phyloP scores from a whole-genome alignment of 257 asterid genomes.

The Craterostigma plantagineum region DNA sequence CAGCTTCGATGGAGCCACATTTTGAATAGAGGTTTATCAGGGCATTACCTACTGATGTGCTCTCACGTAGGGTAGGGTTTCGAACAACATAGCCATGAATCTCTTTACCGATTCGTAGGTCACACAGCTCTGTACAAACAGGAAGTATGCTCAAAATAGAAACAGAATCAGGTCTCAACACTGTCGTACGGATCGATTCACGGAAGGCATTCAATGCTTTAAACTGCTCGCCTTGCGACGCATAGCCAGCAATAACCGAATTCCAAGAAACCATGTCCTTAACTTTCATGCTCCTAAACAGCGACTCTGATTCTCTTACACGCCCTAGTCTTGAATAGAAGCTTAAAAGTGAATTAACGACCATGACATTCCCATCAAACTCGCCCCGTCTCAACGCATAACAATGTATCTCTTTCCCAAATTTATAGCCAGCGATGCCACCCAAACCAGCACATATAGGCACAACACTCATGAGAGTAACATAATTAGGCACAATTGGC shows the following conservation, averaged over 20 bases:
- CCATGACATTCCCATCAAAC: slow-evolving; percentile 23
- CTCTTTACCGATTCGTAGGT: slow-evolving; percentile 45
- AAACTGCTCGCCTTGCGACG: slow-evolving; percentile 35
- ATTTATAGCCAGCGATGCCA: slow-evolving; percentile 11
- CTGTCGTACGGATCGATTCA: slow-evolving; percentile 18
- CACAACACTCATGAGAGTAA: slow-evolving; percentile 45
- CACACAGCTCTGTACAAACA: slow-evolving; percentile 31
- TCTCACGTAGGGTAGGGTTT: slow-evolving; percentile 17
- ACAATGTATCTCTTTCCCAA: slow-evolving; percentile 53
- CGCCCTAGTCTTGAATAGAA: slow-evolving; percentile 46
- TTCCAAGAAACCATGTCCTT: slow-evolving; percentile 74
- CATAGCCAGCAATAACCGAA: slow-evolving; percentile 53
- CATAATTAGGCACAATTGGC: slow-evolving; percentile 38
- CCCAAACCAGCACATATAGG: slow-evolving; percentile 37
- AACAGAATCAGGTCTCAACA: slow-evolving; percentile 32
- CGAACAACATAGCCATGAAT: slow-evolving; percentile 55
- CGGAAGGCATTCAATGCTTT: slow-evolving; percentile 33
- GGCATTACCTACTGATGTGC: slow-evolving; percentile 52
- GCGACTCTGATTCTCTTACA: slow-evolving; percentile 23
- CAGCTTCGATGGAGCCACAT: slow-evolving; percentile 31
- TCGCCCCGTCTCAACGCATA: slow-evolving; percentile 40
- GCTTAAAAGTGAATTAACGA: slow-evolving; percentile 50
- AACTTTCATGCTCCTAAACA: slow-evolving; percentile 31
- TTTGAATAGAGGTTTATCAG: slow-evolving; percentile 51
- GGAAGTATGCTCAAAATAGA: slow-evolving; percentile 63